phyloP scores from a whole-genome alignment of 257 asterid genomes.

The Ocimum tenuiflorum region DNA sequence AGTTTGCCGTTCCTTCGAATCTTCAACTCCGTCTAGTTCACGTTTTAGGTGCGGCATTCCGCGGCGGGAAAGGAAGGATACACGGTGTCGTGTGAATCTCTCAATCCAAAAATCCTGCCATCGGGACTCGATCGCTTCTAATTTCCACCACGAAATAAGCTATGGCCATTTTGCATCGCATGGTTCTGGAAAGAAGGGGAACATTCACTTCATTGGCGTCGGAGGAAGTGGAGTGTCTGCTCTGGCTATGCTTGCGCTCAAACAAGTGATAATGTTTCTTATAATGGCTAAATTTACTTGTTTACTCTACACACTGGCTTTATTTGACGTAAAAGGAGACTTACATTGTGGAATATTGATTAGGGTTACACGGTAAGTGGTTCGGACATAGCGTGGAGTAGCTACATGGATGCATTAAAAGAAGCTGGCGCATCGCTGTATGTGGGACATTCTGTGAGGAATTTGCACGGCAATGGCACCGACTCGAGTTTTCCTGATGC shows the following conservation, averaged over 20 bases:
- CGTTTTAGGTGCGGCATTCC: background rate
- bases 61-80: background rate
- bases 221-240: slow-evolving; percentile 42
- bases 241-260: slow-evolving; percentile 36
- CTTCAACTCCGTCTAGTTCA: background rate
- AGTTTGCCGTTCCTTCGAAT: background rate
- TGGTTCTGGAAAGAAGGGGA: slow-evolving; percentile 2
- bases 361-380: slow-evolving; percentile 36
- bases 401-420: slow-evolving; percentile 27
- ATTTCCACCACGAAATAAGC: background rate
- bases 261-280: slow-evolving; percentile 15
- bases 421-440: slow-evolving; percentile 27
- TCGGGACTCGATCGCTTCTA: background rate
- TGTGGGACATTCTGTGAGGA: slow-evolving; percentile 31
- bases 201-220: slow-evolving; percentile 36
- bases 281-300: background rate
- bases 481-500: slow-evolving; percentile 22
- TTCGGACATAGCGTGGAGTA: slow-evolving; percentile 33
- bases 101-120: background rate
- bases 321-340: background rate
- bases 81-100: background rate
- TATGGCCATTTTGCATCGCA: background rate
- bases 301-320: background rate
- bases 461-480: slow-evolving; percentile 10
- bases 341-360: background rate